A percentile compares a stretch with the other conserved stretches of the same genome.
These are phyloP conservation scores for Arxiozyma telluris DNA, from an alignment of 1,139 yeast species.

Conservation along the genomic window DNA sequence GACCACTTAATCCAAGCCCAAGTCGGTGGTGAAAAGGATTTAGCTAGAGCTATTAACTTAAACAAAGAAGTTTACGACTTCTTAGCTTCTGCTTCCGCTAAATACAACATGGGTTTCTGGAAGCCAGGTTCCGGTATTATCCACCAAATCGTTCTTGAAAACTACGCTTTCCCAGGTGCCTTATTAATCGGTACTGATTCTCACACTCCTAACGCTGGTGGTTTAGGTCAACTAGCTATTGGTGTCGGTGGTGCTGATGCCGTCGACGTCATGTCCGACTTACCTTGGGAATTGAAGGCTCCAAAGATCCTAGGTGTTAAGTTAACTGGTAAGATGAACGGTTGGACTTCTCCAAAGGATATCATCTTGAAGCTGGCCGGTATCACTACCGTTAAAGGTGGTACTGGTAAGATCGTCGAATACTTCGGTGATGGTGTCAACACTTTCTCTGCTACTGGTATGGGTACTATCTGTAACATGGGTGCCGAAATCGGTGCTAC, in stretches of 20 bases:
- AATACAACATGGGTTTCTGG: conserved; percentile 99
- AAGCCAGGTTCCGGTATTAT: conserved; percentile 99
- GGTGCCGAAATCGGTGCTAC: conserved; percentile 99
- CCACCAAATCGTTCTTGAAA: conserved; percentile 94
- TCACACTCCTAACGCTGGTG: conserved; percentile 99
- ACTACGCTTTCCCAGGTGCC: conserved; percentile 98
- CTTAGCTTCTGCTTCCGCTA: conserved; percentile 88
- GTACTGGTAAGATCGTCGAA: conserved; percentile 96
- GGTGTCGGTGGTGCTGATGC: conserved; percentile 99
- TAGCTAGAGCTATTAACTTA: conserved; percentile 83
- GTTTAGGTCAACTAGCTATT: conserved; percentile 95
- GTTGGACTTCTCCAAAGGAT: conserved; percentile 99
- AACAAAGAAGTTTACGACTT: conserved; percentile 97
- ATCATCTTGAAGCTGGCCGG: conserved; percentile 94
- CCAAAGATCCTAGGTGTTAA: conserved; percentile 97
- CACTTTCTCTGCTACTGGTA: conserved; percentile 96
- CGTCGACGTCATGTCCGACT: conserved; percentile 91
- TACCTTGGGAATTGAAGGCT: conserved; percentile 98
- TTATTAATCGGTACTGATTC: conserved; percentile 97
- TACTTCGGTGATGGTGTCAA: conserved; percentile 96
- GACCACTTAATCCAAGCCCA: conserved; percentile 99
- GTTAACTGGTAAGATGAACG: conserved; percentile 88
- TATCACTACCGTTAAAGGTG: conserved; percentile 96
- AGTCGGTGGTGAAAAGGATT: conserved; percentile 85
- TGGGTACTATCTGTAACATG: conserved; percentile 99